Conservation (phyloP, 1,284 basidiomycete genomes). For the Papiliotrema laurentii region DNA sequence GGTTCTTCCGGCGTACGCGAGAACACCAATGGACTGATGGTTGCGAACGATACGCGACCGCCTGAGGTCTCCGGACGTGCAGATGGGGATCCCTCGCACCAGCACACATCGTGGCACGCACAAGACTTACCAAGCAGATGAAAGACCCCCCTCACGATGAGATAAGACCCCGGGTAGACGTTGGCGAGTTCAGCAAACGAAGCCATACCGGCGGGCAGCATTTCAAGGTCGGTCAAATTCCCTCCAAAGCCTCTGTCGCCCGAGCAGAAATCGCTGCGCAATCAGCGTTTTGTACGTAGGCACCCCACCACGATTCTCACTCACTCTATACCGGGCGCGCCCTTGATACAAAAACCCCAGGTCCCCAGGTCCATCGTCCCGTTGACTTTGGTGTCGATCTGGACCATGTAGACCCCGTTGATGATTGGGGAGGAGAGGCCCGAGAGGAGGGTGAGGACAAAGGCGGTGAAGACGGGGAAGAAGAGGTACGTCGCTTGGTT, state of each 20-base stretch:
- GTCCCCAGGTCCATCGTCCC: conserved; percentile 22
- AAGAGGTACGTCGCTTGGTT: conserved; percentile 37
- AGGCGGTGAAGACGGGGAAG: conserved; percentile 24
- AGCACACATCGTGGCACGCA: too few species aligned
- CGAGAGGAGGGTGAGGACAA: conserved; percentile 22
- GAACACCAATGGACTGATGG: too few species aligned
- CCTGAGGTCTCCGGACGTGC: too few species aligned
- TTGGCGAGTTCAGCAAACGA: conserved; percentile 6
- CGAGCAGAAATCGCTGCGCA: conserved; percentile 9
- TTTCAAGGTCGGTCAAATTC: conserved; percentile 6
- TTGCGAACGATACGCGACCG: too few species aligned
- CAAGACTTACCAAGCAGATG: conserved; percentile 28
- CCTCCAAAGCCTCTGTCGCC: conserved; percentile 8
- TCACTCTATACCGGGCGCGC: conserved; percentile 11
- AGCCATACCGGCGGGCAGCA: conserved; percentile 11
- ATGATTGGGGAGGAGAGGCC: conserved; percentile 27
- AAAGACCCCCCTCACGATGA: conserved; percentile 22
- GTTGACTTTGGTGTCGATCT: conserved; percentile 9
- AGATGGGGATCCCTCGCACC: too few species aligned
- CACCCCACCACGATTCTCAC: conserved; percentile 1
- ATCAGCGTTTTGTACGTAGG: background rate
- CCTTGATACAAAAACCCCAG: conserved; percentile 32
- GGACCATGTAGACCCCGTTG: conserved; percentile 15
- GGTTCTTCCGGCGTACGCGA: too few species aligned
- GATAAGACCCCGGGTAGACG: conserved; percentile 14